Conservation (phyloP, 495 filamentous ascomycete species). For the Hypomontagnella submonticulosa region DNA sequence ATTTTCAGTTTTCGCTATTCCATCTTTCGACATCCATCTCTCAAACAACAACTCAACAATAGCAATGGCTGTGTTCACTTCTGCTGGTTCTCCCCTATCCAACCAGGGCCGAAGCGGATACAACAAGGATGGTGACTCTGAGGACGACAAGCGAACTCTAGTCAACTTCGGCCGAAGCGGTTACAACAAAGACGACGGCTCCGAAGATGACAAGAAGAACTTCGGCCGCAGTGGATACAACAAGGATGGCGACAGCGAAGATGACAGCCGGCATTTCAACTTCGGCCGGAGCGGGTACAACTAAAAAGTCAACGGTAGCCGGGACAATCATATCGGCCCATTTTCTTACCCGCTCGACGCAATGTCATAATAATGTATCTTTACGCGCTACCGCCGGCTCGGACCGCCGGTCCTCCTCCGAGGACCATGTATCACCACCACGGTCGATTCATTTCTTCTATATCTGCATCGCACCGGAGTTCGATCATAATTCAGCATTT, state of each 20-base stretch:
- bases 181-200: constrained; percentile 58
- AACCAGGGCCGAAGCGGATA: constrained; percentile 50
- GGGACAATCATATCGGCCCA: neutral
- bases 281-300: constrained; percentile 63
- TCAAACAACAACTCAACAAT: constrained; percentile 27
- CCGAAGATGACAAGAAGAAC: constrained; percentile 49
- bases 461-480: constrained; percentile 33
- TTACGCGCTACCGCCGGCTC: neutral
- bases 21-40: constrained; percentile 5
- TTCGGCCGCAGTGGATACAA: constrained; percentile 63
- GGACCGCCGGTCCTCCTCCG: neutral
- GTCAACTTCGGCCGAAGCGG: constrained; percentile 65
- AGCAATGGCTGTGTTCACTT: constrained; percentile 56
- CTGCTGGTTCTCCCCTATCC: constrained; percentile 27
- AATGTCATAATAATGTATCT: constrained; percentile 22
- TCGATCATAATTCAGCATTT: constrained; percentile 38
- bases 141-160: constrained; percentile 37
- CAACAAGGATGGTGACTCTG: constrained; percentile 47
- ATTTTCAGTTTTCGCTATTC: constrained; percentile 9
- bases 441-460: constrained; percentile 16
- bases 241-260: constrained; percentile 56
- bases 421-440: constrained; percentile 15
- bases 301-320: constrained; percentile 45
- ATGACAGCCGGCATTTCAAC: constrained; percentile 50
- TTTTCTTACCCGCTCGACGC: constrained; percentile 12